A percentile compares a stretch with the other conserved stretches of the same genome.
Evolutionary conservation across 805 yeast genomes (phyloP).

Genomic region (Hanseniaspora meyeri): DNA sequence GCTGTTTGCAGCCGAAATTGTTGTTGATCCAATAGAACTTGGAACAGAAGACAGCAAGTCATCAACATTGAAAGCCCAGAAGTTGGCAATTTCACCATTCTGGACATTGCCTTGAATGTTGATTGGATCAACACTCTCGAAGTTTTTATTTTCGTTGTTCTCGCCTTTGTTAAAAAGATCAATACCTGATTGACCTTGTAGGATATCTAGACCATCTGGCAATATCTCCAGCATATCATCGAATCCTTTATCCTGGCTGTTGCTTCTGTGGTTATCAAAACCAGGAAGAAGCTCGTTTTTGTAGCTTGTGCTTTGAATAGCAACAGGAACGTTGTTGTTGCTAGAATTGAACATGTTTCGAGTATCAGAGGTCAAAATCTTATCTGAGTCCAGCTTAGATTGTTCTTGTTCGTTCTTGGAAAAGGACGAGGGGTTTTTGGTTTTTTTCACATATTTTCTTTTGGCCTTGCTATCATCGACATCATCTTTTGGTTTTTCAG

Average conservation of each 20-base stretch:
- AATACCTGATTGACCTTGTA: constrained; percentile 10
- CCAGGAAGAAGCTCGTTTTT: constrained; percentile 6
- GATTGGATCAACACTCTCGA: constrained; percentile 18
- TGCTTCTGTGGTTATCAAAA: constrained; percentile 2
- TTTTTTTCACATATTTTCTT: not conserved
- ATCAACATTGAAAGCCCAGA: constrained; percentile 32
- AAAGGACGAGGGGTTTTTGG: not conserved
- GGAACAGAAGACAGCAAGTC: constrained; percentile 28
- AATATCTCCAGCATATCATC: constrained; percentile 28
- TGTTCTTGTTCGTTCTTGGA: not conserved
- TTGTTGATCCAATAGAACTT: constrained; percentile 26
- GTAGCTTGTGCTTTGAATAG: constrained; percentile 10
- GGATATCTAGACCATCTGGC: constrained; percentile 25
- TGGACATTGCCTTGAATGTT: constrained; percentile 24
- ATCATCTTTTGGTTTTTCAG: not conserved
- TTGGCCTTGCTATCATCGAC: not conserved
- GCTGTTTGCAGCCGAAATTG: constrained; percentile 29
- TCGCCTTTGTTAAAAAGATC: not conserved
- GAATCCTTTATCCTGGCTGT: constrained; percentile 14
- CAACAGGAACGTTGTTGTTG: not conserved
- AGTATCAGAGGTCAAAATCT: constrained; percentile 10
- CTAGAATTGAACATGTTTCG: constrained; percentile 2
- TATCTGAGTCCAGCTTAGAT: constrained; percentile 8
- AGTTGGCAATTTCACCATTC: constrained; percentile 31
- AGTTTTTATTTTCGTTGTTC: not conserved